phyloP scores from a whole-genome alignment of 1,139 yeast genomes.

The Yamadazyma siamensis region DNA sequence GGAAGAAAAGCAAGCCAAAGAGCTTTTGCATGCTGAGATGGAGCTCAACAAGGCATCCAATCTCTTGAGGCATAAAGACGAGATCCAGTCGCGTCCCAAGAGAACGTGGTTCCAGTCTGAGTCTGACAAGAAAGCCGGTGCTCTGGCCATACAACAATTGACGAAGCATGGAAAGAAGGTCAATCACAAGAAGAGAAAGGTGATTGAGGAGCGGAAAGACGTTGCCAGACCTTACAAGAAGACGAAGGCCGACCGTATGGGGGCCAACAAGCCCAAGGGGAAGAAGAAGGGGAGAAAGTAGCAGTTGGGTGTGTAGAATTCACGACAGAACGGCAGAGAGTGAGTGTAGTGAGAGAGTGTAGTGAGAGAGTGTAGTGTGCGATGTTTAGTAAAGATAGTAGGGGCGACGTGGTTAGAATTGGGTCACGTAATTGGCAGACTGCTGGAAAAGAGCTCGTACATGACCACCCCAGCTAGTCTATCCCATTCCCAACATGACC shows the following conservation, averaged over 20 bases:
- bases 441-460: no score
- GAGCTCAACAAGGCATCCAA: constrained; percentile 84
- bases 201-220: constrained; percentile 47
- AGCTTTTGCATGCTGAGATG: constrained; percentile 84
- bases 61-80: constrained; percentile 72
- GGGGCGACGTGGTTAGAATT: no score
- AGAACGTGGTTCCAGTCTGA: constrained; percentile 95
- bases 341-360: neutral
- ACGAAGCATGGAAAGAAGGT: constrained; percentile 43
- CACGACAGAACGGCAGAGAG: no score
- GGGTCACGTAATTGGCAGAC: no score
- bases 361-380: neutral
- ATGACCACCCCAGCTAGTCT: no score
- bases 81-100: constrained; percentile 85
- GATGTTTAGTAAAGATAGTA: no score
- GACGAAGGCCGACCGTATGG: constrained; percentile 61
- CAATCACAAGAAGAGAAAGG: constrained; percentile 60
- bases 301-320: constrained; percentile 1
- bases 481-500: no score
- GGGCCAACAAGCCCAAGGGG: constrained; percentile 13
- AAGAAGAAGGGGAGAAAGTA: constrained; percentile 9
- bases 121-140: constrained; percentile 54
- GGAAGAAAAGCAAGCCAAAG: constrained; percentile 89
- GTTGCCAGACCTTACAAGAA: constrained; percentile 62
- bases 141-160: constrained; percentile 37